Base-by-base conservation (phyloP, 441 rosid species). In the Omphalea diandra region DNA sequence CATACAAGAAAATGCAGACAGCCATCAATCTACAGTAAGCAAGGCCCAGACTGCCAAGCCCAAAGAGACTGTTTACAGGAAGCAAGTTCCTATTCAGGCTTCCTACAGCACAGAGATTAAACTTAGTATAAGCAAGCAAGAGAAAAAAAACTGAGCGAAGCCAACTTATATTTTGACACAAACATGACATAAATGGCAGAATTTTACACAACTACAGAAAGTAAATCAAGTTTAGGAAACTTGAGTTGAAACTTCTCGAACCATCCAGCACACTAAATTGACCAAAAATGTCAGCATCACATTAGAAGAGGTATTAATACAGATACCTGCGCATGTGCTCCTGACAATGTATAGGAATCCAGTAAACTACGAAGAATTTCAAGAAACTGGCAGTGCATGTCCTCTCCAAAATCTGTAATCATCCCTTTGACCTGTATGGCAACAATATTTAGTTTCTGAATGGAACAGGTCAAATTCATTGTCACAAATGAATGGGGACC, bases 311-410 rank as follows among this genome's bases (percentile, higher is more conserved):
- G 36, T 72, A 26, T 65, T 40, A 52, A 43, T 60, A 56, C 50
- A 67, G 53, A 80, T 65, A 95, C 98, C 98, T 93, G 98, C 63
- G 89, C 83, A 77, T 93, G 97, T 62, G 89, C 83, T 77, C 98
- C 99, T 53, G 97, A 79, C 71, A 88, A 70, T 65, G 94, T 83
- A 76, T 83, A 85, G 27, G 98, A 85, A 83, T 96, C 99, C 83
- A 96, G 85, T 77, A 96, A 87, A 85, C 92, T 91, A 44, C 98
- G 96, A 68, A 96, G 90, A 81, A 96, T 96, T 83, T 96, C 99
- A 62, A 90, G 91, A 82, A 96, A 96, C 68, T 94, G 98, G 85
- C 98, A 96, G 67, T 96, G 93, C 98, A 96, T 91, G 82, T 88
- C 91, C 43, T 87, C 97, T 70, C 93, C 98, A 74, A 93, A 93